These are phyloP conservation scores for Auxenochlorella protothecoides DNA, from an alignment of 139 green algal species.

Conservation along the genomic window DNA sequence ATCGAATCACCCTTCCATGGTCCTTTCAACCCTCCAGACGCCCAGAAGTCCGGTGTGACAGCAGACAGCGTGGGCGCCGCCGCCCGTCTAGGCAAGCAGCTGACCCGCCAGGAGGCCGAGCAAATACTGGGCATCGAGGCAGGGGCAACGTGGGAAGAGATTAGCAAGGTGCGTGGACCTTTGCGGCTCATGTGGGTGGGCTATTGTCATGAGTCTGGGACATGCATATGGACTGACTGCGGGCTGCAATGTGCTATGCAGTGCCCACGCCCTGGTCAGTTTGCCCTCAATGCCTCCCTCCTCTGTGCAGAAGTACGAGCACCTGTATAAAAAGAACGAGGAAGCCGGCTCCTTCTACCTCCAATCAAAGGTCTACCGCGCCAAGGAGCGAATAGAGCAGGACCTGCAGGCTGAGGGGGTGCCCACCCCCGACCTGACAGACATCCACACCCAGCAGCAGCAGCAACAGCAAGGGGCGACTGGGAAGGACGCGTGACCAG, in stretches of 20 bases:
- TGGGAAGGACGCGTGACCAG: neutral
- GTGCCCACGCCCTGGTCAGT: neutral
- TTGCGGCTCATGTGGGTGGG: too few relatives aligned
- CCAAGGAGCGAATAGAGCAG: slow-evolving; percentile 27
- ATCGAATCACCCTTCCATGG: too few relatives aligned
- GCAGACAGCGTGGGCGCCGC: slow-evolving; percentile 46
- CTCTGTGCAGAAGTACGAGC: slow-evolving; percentile 51
- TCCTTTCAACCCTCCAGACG: slow-evolving; percentile 45
- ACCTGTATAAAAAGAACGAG: slow-evolving; percentile 76
- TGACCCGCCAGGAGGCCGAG: slow-evolving; percentile 65
- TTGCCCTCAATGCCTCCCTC: neutral
- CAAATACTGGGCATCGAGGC: slow-evolving; percentile 60
- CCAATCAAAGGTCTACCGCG: slow-evolving; percentile 70
- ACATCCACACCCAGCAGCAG: neutral
- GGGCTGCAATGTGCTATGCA: too few relatives aligned
- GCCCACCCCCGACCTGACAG: slow-evolving; percentile 1
- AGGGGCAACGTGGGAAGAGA: slow-evolving; percentile 50
- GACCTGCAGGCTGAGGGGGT: slow-evolving; percentile 19
- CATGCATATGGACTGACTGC: neutral
- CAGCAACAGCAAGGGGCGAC: neutral
- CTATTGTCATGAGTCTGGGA: too few relatives aligned
- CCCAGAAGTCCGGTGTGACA: slow-evolving; percentile 55
- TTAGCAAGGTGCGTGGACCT: slow-evolving; percentile 53
- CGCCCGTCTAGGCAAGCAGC: slow-evolving; percentile 19
- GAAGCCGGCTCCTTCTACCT: slow-evolving; percentile 84